A percentile compares a stretch with the other conserved stretches of the same genome.
phyloP scores from a whole-genome alignment of 2,329 filamentous ascomycete species.

The Ustulina deusta region DNA sequence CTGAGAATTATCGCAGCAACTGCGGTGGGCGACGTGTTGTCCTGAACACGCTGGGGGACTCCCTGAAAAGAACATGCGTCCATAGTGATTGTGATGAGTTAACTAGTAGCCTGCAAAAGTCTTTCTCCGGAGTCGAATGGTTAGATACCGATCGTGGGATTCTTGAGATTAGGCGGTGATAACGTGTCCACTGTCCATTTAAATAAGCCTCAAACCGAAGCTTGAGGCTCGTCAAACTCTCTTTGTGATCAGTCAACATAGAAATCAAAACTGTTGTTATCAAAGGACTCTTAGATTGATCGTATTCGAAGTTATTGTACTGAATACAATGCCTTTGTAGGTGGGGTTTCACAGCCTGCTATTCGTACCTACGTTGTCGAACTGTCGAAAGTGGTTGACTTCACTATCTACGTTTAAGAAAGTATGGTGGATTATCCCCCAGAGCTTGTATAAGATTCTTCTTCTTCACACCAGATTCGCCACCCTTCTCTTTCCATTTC shows the following conservation, averaged over 20 bases:
- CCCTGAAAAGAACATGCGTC: neutral
- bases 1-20: neutral
- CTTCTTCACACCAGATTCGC: neutral
- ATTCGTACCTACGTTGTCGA: no score
- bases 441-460: neutral
- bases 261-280: neutral
- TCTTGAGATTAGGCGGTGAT: neutral
- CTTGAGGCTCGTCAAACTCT: neutral
- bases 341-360: neutral
- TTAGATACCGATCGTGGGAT: neutral
- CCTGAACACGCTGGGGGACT: neutral
- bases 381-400: neutral
- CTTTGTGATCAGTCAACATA: neutral
- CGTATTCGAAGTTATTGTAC: neutral
- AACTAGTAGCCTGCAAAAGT: neutral
- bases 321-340: neutral
- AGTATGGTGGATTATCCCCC: neutral
- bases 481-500: neutral
- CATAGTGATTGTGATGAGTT: neutral
- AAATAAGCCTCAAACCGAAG: conserved; percentile 10
- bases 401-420: neutral
- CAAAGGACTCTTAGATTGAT: neutral
- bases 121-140: neutral
- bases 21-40: neutral
- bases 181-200: neutral